These are phyloP conservation scores for Exophiala aquamarina DNA, from an alignment of 2,329 filamentous ascomycete genomes.

Conservation along the genomic window DNA sequence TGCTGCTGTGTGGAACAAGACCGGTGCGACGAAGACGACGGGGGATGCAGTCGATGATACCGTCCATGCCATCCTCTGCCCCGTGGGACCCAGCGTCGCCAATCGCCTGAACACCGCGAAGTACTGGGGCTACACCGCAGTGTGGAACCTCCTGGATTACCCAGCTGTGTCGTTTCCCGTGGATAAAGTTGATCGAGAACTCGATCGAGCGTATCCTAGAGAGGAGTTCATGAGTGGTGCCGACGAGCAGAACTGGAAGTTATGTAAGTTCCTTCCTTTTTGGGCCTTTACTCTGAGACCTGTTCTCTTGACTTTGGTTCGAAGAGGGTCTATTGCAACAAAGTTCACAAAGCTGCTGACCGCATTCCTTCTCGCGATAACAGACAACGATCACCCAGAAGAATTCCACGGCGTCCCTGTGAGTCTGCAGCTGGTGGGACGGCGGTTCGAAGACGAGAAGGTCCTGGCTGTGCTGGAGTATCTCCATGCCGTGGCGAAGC, in stretches of 20 bases:
- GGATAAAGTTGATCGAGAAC: constrained; percentile 39
- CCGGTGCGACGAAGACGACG: constrained; percentile 13
- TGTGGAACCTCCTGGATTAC: constrained; percentile 33
- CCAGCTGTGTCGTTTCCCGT: constrained; percentile 51
- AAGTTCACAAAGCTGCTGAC: no score
- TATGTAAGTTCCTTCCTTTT: constrained; percentile 37
- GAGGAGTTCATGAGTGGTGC: constrained; percentile 41
- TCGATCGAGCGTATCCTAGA: constrained; percentile 56
- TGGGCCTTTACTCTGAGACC: no score
- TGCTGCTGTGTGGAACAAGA: constrained; percentile 44
- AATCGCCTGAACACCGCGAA: constrained; percentile 52
- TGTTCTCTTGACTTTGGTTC: no score
- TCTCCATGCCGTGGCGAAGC: background rate
- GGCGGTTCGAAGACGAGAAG: constrained; percentile 56
- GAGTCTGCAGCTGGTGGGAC: constrained; percentile 53
- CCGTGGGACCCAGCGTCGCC: constrained; percentile 7
- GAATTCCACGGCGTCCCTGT: constrained; percentile 48
- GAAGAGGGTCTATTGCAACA: no score
- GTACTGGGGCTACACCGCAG: constrained; percentile 51
- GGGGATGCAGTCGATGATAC: no score
- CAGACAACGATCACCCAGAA: constrained; percentile 38
- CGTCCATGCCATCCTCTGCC: constrained; percentile 3
- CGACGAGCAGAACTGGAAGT: constrained; percentile 52
- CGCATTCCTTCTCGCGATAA: no score
- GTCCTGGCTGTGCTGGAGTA: constrained; percentile 41